A percentile compares a stretch with the other conserved stretches of the same genome.
Conservation (phyloP, 805 yeast species). For the Millerozyma acaciae region DNA sequence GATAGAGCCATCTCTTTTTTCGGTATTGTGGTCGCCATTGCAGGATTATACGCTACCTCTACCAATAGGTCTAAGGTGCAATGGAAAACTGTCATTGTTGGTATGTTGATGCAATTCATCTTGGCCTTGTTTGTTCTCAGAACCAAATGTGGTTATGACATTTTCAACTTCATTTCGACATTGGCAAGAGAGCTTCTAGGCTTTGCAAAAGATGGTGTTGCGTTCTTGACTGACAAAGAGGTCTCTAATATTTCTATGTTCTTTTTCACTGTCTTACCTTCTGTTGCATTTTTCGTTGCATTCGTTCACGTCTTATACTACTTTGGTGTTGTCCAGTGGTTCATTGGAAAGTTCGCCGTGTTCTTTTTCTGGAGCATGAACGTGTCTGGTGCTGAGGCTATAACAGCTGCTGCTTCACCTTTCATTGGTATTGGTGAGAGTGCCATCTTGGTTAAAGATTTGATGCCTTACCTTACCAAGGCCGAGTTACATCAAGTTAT, state of each 20-base stretch:
- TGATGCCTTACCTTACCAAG: constrained; percentile 53
- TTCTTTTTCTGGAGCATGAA: constrained; percentile 59
- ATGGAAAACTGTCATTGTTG: constrained; percentile 60
- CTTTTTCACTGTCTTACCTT: constrained; percentile 57
- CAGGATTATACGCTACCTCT: constrained; percentile 43
- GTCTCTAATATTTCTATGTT: constrained; percentile 43
- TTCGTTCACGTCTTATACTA: constrained; percentile 58
- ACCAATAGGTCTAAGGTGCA: constrained; percentile 41
- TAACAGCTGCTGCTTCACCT: constrained; percentile 65
- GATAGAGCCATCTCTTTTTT: constrained; percentile 59
- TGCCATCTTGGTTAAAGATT: constrained; percentile 57
- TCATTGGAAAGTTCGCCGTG: constrained; percentile 50
- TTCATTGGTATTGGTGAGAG: constrained; percentile 65
- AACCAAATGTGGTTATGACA: constrained; percentile 56
- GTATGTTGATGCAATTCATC: constrained; percentile 56
- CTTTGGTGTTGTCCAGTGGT: constrained; percentile 59
- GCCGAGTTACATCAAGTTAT: constrained; percentile 62
- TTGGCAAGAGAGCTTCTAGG: constrained; percentile 55
- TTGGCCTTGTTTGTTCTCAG: constrained; percentile 59
- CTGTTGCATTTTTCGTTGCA: constrained; percentile 61
- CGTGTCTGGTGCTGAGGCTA: constrained; percentile 61
- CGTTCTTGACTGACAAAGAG: constrained; percentile 46
- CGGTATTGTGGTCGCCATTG: constrained; percentile 48
- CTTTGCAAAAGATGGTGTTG: constrained; percentile 58
- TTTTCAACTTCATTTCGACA: constrained; percentile 56